Evolutionary conservation across 768 basidiomycete species (phyloP).

Genomic region (Butyriboletus loyo): DNA sequence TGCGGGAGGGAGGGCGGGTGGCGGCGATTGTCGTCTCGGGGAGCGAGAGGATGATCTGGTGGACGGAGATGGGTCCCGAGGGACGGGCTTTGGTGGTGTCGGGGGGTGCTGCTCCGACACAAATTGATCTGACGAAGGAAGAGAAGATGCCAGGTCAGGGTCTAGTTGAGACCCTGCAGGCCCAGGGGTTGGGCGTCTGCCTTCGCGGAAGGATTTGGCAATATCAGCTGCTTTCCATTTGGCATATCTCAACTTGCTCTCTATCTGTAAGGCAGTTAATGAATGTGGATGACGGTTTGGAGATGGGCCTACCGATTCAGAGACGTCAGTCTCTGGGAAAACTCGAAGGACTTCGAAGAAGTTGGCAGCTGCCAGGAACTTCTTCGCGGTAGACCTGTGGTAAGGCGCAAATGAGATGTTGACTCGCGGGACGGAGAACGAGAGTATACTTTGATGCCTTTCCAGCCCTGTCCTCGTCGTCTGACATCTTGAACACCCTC

Average conservation of each 20-base stretch:
- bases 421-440: neutral
- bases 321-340: conserved; percentile 59
- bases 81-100: conserved; percentile 18
- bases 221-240: conserved; percentile 99
- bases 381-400: conserved; percentile 83
- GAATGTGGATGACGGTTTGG: neutral
- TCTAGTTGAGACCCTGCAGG: conserved; percentile 51
- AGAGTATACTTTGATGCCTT: conserved; percentile 64
- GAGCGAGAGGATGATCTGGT: conserved; percentile 21
- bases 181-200: conserved; percentile 77
- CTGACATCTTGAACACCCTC: conserved; percentile 83
- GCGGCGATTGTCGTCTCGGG: conserved; percentile 34
- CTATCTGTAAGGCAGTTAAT: conserved; percentile 47
- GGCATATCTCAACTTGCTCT: conserved; percentile 87
- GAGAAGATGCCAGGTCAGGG: conserved; percentile 16
- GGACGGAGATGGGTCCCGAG: conserved; percentile 27
- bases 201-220: conserved; percentile 92
- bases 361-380: conserved; percentile 92
- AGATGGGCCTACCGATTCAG: conserved; percentile 50
- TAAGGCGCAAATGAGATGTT: conserved; percentile 4
- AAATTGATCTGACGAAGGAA: conserved; percentile 14
- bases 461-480: conserved; percentile 85
- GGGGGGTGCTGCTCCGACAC: conserved; percentile 14
- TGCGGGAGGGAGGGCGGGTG: conserved; percentile 27
- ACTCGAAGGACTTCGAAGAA: conserved; percentile 87